A percentile compares a stretch with the other conserved stretches of the same genome.
Conservation (phyloP, 2,329 filamentous ascomycete genomes). For the Didymella pinodella region DNA sequence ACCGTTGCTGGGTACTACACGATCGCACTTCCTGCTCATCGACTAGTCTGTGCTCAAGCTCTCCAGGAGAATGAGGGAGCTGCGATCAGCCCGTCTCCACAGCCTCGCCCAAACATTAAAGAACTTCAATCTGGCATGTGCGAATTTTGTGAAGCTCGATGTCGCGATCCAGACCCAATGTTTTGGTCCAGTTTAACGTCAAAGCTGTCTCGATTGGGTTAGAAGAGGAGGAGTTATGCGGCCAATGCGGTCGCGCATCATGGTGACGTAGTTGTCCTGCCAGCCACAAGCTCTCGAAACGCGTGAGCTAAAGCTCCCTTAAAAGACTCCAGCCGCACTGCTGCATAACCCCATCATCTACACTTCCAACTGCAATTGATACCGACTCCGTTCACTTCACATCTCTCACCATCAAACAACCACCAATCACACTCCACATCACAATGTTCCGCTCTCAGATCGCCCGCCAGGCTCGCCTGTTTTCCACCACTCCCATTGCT, state of each 20-base stretch:
- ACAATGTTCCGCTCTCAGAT: conserved; percentile 58
- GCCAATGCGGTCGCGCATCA: neutral
- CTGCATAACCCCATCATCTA: conserved; percentile 1
- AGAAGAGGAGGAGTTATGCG: conserved; percentile 3
- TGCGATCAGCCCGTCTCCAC: neutral
- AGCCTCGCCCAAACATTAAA: neutral
- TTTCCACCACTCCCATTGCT: conserved; percentile 61
- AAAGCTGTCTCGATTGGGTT: conserved; percentile 16
- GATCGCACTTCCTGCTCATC: too few relatives aligned
- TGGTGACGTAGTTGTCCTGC: neutral
- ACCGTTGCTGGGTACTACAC: too few relatives aligned
- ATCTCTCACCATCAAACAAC: conserved; percentile 12
- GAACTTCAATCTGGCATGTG: conserved; percentile 9
- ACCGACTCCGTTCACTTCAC: conserved; percentile 5
- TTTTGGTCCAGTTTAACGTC: conserved; percentile 9
- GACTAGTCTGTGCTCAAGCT: neutral
- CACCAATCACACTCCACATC: conserved; percentile 20
- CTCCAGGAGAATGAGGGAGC: neutral
- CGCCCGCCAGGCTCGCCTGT: conserved; percentile 57
- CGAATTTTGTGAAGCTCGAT: conserved; percentile 6
- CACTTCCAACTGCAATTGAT: conserved; percentile 18
- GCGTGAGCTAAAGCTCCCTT: conserved; percentile 10
- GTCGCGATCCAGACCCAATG: conserved; percentile 23
- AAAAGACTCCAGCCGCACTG: conserved; percentile 16
- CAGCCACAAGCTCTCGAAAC: conserved; percentile 5